A percentile compares a stretch with the other conserved stretches of the same genome.
These are phyloP conservation scores for Xylaria venustula DNA, from an alignment of 495 filamentous ascomycete genomes.

Conservation along the genomic window DNA sequence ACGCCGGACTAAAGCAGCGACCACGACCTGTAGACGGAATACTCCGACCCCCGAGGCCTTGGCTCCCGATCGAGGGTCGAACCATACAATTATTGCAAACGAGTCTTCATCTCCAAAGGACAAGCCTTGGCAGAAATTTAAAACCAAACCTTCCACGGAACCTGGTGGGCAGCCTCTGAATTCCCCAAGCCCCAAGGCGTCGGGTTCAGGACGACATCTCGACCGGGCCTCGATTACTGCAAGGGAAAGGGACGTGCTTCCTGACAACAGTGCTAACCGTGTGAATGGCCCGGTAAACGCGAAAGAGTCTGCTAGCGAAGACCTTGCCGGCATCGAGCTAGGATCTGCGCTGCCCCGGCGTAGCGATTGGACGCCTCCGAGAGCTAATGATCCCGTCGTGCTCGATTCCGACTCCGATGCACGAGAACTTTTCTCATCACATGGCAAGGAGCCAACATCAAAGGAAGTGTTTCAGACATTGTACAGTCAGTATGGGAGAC, in stretches of 20 bases:
- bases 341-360: conserved; percentile 52
- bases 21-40: conserved; percentile 19
- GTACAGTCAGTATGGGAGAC: conserved; percentile 29
- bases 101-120: conserved; percentile 26
- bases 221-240: conserved; percentile 26
- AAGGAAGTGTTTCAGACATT: conserved; percentile 35
- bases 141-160: conserved; percentile 18
- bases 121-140: conserved; percentile 36
- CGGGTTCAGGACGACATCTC: conserved; percentile 26
- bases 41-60: neutral
- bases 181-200: conserved; percentile 32
- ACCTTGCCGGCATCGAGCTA: conserved; percentile 21
- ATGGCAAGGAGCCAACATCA: neutral
- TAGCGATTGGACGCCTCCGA: conserved; percentile 60
- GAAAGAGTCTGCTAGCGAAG: conserved; percentile 15
- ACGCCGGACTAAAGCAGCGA: conserved; percentile 18
- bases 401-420: conserved; percentile 21
- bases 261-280: neutral
- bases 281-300: neutral
- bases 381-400: conserved; percentile 23
- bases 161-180: conserved; percentile 29
- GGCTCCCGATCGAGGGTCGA: neutral
- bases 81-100: conserved; percentile 14
- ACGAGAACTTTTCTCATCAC: conserved; percentile 26
- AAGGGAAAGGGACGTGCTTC: conserved; percentile 12